Percentiles rank a stretch among this genome's conserved stretches.
These are phyloP conservation scores for Metschnikowia henanensis DNA, from an alignment of 805 yeast genomes.

Conservation along the genomic window DNA sequence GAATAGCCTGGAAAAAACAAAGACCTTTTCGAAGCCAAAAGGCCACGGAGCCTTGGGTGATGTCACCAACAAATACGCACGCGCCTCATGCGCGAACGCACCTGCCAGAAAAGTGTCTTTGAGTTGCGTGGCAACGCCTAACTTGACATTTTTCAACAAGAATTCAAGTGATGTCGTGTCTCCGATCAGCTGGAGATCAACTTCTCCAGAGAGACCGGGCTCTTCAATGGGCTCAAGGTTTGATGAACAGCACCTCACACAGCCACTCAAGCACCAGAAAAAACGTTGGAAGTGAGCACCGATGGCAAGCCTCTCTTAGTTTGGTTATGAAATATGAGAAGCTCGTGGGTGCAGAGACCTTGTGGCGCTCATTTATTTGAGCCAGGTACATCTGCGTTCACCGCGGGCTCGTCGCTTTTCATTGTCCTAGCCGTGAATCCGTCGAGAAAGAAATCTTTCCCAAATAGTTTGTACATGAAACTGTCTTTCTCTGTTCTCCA, in stretches of 20 bases:
- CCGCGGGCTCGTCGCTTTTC: conserved; percentile 10
- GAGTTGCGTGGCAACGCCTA: conserved; percentile 18
- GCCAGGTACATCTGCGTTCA: neutral
- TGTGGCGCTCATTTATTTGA: neutral
- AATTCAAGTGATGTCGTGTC: neutral
- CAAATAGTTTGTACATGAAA: conserved; percentile 38
- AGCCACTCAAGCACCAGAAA: conserved; percentile 15
- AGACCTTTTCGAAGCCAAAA: neutral
- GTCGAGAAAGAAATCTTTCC: conserved; percentile 42
- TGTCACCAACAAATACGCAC: conserved; percentile 5
- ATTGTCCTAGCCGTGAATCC: conserved; percentile 45
- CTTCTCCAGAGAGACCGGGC: conserved; percentile 37
- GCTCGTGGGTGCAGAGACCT: neutral
- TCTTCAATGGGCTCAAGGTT: conserved; percentile 36
- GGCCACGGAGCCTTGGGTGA: conserved; percentile 2
- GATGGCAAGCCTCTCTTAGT: neutral
- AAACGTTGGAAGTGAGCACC: conserved; percentile 14
- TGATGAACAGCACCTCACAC: conserved; percentile 32
- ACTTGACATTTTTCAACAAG: conserved; percentile 15
- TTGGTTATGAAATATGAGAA: neutral
- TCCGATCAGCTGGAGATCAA: conserved; percentile 18
- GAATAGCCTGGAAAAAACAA: neutral
- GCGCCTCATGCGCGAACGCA: conserved; percentile 2
- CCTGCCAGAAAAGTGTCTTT: conserved; percentile 15
- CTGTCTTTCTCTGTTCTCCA: conserved; percentile 41